Percentiles rank a stretch among this genome's conserved stretches.
Conservation (phyloP, 2,329 filamentous ascomycete genomes). For the Chalara sp. region DNA sequence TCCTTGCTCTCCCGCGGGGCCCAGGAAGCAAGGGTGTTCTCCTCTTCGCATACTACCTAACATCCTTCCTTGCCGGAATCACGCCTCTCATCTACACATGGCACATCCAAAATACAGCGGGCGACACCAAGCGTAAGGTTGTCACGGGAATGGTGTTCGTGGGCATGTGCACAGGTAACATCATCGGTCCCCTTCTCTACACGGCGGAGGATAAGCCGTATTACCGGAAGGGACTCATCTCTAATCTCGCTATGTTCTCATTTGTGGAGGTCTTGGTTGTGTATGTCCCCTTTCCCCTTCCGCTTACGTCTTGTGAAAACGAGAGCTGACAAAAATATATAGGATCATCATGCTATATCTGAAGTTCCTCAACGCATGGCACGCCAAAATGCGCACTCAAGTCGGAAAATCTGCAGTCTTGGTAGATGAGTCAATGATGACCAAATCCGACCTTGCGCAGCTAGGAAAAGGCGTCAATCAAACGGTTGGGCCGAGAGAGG, state of each 20-base stretch:
- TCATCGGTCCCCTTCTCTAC: constrained; percentile 59
- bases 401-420: constrained; percentile 54
- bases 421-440: constrained; percentile 53
- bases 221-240: constrained; percentile 42
- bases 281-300: constrained; percentile 20
- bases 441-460: constrained; percentile 20
- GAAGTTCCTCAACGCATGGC: constrained; percentile 44
- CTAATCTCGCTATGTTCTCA: constrained; percentile 55
- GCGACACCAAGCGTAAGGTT: constrained; percentile 63
- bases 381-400: constrained; percentile 45
- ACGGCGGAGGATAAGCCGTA: constrained; percentile 51
- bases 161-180: constrained; percentile 58
- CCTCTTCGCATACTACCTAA: constrained; percentile 38
- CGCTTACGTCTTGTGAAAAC: neutral
- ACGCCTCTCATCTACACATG: constrained; percentile 55
- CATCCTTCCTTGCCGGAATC: neutral
- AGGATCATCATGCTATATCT: constrained; percentile 38
- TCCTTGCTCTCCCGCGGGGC: constrained; percentile 42
- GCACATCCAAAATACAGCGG: constrained; percentile 57
- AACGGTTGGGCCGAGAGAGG: constrained; percentile 6
- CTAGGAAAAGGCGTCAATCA: constrained; percentile 9
- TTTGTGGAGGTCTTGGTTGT: constrained; percentile 45
- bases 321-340: neutral
- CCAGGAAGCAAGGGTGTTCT: constrained; percentile 40
- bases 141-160: constrained; percentile 60